Evolutionary conservation across 176 grass and related monocot species (phyloP), one percentile per base, ranked within the genome.

Genomic region (Aegilops umbellulata): DNA sequence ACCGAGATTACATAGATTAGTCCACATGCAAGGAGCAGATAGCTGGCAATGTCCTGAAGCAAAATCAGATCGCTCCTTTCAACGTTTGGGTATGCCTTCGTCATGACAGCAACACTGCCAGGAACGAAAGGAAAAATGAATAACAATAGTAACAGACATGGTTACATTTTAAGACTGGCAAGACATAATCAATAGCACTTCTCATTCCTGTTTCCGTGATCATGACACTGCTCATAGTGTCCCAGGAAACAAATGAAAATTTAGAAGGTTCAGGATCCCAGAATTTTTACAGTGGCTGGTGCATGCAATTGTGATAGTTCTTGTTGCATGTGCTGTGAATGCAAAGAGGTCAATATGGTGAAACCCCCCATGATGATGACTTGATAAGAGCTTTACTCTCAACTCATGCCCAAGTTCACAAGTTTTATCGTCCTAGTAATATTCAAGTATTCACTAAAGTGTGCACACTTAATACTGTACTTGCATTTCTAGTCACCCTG

Each of bases 71-170:
- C 90, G 22, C 66, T 86, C 25, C 83, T 90, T 36, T 89, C 68
- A 81, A 84, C 69, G 79, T 81, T 91, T 62, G 91, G 88, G 76
- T 81, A 98, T 69, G 96, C 96, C 82, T 92, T 95, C 6, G 96
- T 98, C 96, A 98, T 98, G 80, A 98, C 91, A 82, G 96, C 96
- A 82, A 98, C 91, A 38, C 96, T 98, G 72, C 13, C 58, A 90
- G 39, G 57, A 95, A 88, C 30, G 3, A 69, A 60, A 53, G 64
- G 7, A 42, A 74, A 86, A 27, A 58, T 69, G 15, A 79, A 51
- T 60, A n/a, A 91, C 35, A 1, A 69, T 7, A 84, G 44, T 25
- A 87, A 80, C 10, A 66, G 1, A 15, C n/a, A 80, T 60, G 31
- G 73, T 20, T 35, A 57, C 32, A 78, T 11, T 79, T 85, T 42